Evolutionary conservation across 257 asterid genomes (phyloP), one percentile per base, ranked within the genome.

Genomic region (Solanum bukasovii): DNA sequence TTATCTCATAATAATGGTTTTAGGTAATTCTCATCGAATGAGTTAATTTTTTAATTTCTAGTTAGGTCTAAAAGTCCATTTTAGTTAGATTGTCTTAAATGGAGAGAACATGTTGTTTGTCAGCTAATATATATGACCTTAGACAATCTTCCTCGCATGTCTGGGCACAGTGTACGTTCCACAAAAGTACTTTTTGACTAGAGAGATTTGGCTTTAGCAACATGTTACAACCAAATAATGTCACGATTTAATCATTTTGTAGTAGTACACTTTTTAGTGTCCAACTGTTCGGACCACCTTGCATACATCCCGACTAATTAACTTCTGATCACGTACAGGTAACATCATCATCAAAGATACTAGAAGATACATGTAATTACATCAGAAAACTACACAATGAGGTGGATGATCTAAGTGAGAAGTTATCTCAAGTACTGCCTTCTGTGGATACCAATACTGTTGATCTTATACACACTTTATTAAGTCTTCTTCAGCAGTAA

Each of bases 351-450:
- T 68, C 75, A 84, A 89, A 92, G 89, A 67, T 91, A 5, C 67
- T 94, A 90, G 89, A 93, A 83, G 94, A 91, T 84, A 87, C 93
- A 42, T 93, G 98, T 89, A 91, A 88, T 25, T 93, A 93, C 90
- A 92, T 95, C 34, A 90, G 90, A 93, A 92, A 88, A 77, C 92
- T 95, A 92, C 93, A 94, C 31, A 93, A 87, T 83, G 96, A 95
- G 86, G 94, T 93, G 88, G 98, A 94, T 89, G 91, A 89, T 88
- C 87, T 94, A n/a, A 93, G 95, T 88, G 93, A 89, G 7, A 91
- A 91, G 71, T 92, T 95, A 31, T 91, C 98, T 44, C 91, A 89
- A 83, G 90, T 92, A 46, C 84, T 94, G 85, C 88, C 92, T 65
- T 93, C 97, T 74, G 91, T 86, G 67, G 93, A 91, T 63, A 88